Evolutionary conservation across 257 asterid genomes (phyloP), one percentile per base, ranked within the genome.

Genomic region (Fraxinus quadrangulata): DNA sequence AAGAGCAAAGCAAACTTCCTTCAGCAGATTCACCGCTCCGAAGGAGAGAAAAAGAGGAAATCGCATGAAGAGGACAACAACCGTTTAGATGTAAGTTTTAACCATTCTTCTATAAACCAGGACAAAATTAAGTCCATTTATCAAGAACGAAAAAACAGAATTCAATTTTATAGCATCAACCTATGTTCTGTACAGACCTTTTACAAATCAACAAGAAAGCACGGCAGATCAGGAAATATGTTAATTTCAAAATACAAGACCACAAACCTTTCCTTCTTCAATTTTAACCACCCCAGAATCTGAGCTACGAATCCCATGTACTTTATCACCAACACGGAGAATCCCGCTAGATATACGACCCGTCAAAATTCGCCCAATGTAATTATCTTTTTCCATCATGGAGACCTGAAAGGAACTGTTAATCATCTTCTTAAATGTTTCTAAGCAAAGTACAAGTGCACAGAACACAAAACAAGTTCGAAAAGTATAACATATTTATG

Each of bases 301-400:
- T 5, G 95, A 80, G 34, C 75, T 66, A 56, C 87, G 92, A 79
- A 96, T 87, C 79, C 99, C 99, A 68, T 96, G 98, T 74, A 96
- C 96, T 88, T 75, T 93, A 86, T 96, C 98, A 84, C 99, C 98
- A 45, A 93, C 88, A 77, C 81, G 97, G 73, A 96, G 79, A 76
- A 90, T 59, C 81, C 99, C 99, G 70, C 92, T 89, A 85, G 86
- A 77, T 76, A 96, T 87, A 79, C 99, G 98, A 34, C 99, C 99
- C 47, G 99, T 96, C 84, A 96, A 85, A 76, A 93, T 92, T 72
- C 99, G 89, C 17, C 99, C 99, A 83, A 96, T 92, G 86, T 86
- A 96, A 80, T 91, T 91, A 84, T 96, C 99, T 80, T 85, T 87
- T 84, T 96, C 99, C 99, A 96, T 93, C 99, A 96, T 96, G 67